Percentiles rank a stretch among this genome's conserved stretches.
Conservation (phyloP, 2,329 filamentous ascomycete genomes). For the Dactylellina haptotyla region DNA sequence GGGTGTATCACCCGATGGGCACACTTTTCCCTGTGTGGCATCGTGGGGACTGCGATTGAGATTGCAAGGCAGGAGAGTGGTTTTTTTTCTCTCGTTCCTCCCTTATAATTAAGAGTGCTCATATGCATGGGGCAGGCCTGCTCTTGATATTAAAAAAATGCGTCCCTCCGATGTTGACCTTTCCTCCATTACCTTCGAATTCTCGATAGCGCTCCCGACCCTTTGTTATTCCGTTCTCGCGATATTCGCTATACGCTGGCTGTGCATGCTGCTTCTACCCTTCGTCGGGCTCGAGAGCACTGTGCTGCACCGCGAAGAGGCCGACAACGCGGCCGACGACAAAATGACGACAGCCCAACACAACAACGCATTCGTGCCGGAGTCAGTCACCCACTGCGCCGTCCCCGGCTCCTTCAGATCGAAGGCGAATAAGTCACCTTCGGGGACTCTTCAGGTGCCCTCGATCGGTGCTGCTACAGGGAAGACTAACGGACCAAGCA, state of each 20-base stretch:
- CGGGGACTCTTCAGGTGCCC: slow-evolving; percentile 18
- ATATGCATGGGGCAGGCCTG: not conserved
- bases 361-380: slow-evolving; percentile 50
- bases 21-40: slow-evolving; percentile 48
- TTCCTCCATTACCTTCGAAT: slow-evolving; percentile 23
- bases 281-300: slow-evolving; percentile 33
- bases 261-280: slow-evolving; percentile 32
- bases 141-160: slow-evolving; percentile 24
- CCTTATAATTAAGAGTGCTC: slow-evolving; percentile 26
- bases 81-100: slow-evolving; percentile 46
- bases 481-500: slow-evolving; percentile 16
- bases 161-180: slow-evolving; percentile 32
- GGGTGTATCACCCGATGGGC: slow-evolving; percentile 44
- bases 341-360: slow-evolving; percentile 52
- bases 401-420: slow-evolving; percentile 10
- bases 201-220: slow-evolving; percentile 23
- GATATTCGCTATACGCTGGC: slow-evolving; percentile 14
- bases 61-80: slow-evolving; percentile 49
- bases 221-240: slow-evolving; percentile 19
- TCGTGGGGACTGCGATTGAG: slow-evolving; percentile 45
- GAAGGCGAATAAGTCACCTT: slow-evolving; percentile 23
- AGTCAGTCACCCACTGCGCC: slow-evolving; percentile 49
- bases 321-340: slow-evolving; percentile 11
- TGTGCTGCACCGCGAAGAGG: not conserved
- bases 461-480: slow-evolving; percentile 3